phyloP scores from a whole-genome alignment of 495 filamentous ascomycete genomes.

The Jackrogersella multiformis region DNA sequence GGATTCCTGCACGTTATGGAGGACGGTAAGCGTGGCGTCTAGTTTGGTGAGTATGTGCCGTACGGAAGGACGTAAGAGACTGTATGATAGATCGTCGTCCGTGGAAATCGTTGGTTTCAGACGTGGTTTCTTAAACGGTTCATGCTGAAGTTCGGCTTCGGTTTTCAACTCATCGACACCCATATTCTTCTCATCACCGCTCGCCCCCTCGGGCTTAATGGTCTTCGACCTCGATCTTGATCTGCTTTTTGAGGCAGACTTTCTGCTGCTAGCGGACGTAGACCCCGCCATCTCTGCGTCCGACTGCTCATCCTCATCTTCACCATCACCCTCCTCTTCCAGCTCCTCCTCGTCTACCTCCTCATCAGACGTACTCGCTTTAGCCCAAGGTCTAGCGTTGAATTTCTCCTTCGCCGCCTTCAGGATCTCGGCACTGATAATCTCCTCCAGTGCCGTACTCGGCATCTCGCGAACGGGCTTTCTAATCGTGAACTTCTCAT shows the following conservation, averaged over 20 bases:
- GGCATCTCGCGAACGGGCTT: conserved; percentile 54
- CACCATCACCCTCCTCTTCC: conserved; percentile 11
- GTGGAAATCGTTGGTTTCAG: conserved; percentile 45
- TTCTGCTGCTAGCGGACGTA: conserved; percentile 3
- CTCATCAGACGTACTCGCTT: conserved; percentile 17
- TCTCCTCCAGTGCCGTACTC: conserved; percentile 71
- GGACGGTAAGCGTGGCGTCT: conserved; percentile 69
- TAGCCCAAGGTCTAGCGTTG: conserved; percentile 36
- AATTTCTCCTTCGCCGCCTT: conserved; percentile 73
- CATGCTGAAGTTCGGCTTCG: conserved; percentile 15
- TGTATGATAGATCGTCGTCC: conserved; percentile 67
- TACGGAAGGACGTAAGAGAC: conserved; percentile 68
- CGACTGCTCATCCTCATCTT: conserved; percentile 14
- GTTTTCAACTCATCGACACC: conserved; percentile 28
- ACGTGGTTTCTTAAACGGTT: conserved; percentile 1
- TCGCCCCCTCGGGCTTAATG: conserved; percentile 27
- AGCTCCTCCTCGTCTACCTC: conserved; percentile 10
- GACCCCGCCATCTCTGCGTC: conserved; percentile 18
- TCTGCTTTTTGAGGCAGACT: conserved; percentile 9
- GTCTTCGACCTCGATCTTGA: conserved; percentile 24
- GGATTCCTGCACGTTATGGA: conserved; percentile 69
- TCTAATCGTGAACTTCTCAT: conserved; percentile 59
- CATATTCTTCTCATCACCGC: conserved; percentile 35
- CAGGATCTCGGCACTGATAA: conserved; percentile 68
- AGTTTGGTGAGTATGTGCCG: conserved; percentile 71